These are phyloP conservation scores for Apodospora peruviana DNA, from an alignment of 495 filamentous ascomycete genomes.

Conservation along the genomic window DNA sequence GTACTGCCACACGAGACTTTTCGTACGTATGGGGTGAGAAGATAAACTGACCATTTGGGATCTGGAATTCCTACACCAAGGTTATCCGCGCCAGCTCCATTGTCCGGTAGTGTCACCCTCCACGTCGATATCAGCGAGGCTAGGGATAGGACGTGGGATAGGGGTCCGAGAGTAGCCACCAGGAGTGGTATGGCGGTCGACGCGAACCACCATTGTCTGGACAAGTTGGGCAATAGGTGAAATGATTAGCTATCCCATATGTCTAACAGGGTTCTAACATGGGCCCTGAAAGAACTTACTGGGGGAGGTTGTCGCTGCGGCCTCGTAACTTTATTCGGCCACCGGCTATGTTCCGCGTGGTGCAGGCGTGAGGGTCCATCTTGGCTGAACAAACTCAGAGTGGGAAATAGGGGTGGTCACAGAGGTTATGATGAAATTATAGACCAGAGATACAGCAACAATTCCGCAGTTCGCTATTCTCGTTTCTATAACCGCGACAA, in stretches of 20 bases:
- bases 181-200: constrained; percentile 70
- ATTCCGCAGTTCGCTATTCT: no score
- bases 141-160: constrained; percentile 74
- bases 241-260: not conserved
- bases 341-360: constrained; percentile 6
- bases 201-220: constrained; percentile 65
- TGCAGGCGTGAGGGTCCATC: no score
- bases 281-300: constrained; percentile 17
- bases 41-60: constrained; percentile 44
- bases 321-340: constrained; percentile 27
- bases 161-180: constrained; percentile 64
- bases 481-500: no score
- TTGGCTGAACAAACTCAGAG: no score
- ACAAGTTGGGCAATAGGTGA: not conserved
- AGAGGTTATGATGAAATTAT: no score
- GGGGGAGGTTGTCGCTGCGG: constrained; percentile 30
- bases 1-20: not conserved
- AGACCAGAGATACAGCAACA: no score
- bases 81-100: constrained; percentile 37
- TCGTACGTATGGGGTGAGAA: not conserved
- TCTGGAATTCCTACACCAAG: constrained; percentile 48
- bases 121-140: constrained; percentile 64
- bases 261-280: not conserved
- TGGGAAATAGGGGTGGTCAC: no score
- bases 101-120: constrained; percentile 40